A percentile compares a stretch with the other conserved stretches of the same genome.
Conservation (phyloP, 2,329 filamentous ascomycete genomes). For the Metarhizium brunneum region DNA sequence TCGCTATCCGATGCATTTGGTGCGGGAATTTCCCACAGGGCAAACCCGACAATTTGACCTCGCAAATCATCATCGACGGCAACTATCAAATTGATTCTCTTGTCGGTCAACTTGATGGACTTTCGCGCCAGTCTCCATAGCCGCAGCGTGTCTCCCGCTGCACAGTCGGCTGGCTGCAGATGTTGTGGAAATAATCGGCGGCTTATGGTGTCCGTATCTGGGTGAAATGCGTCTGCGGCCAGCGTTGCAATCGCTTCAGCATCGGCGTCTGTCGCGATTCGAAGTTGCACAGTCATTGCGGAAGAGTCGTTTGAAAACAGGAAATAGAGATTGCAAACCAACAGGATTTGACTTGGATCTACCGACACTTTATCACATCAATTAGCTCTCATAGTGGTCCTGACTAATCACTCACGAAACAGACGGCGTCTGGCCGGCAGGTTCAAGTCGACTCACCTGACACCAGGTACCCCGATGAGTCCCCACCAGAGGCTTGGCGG, state of each 20-base stretch:
- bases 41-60: constrained; percentile 11
- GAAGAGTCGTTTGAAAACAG: too few species aligned
- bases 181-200: constrained; percentile 9
- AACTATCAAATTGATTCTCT: constrained; percentile 8
- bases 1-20: constrained; percentile 2
- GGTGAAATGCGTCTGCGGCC: constrained; percentile 14
- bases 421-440: too few species aligned
- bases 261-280: constrained; percentile 16
- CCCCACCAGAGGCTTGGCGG: too few species aligned
- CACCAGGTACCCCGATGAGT: too few species aligned
- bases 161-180: constrained; percentile 6
- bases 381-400: too few species aligned
- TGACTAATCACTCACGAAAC: too few species aligned
- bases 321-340: too few species aligned
- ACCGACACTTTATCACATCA: too few species aligned
- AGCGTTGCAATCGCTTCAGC: constrained; percentile 15
- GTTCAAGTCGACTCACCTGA: too few species aligned
- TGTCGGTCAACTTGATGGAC: background rate
- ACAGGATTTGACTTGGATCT: too few species aligned
- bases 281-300: constrained; percentile 5
- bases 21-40: constrained; percentile 11
- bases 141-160: background rate
- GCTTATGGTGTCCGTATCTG: constrained; percentile 9
- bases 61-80: constrained; percentile 9
- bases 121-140: background rate